Conservation (phyloP, 352 stramenopile genomes). For the Chrysophaeum taylorii region DNA sequence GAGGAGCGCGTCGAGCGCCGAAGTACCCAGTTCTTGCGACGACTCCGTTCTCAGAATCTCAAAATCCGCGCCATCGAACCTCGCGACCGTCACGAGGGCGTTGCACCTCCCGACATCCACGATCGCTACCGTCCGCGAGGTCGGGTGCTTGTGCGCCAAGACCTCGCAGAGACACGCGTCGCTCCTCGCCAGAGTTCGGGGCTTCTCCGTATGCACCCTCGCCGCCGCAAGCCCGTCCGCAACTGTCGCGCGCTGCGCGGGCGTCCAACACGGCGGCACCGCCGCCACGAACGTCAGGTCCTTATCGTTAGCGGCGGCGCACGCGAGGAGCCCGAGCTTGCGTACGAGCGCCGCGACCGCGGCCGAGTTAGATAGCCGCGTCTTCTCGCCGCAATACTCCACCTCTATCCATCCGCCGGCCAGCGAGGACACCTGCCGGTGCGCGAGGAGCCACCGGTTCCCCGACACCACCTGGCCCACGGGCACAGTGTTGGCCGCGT, state of each 20-base stretch:
- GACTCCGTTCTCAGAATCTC: too few relatives aligned
- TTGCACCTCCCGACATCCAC: conserved; percentile 70
- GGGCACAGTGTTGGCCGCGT: conserved; percentile 60
- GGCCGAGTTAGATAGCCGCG: background rate
- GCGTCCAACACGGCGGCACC: background rate
- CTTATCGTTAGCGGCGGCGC: background rate
- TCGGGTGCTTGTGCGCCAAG: conserved; percentile 63
- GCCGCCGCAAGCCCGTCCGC: background rate
- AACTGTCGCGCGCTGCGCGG: background rate
- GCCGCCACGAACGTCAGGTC: background rate
- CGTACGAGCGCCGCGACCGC: background rate
- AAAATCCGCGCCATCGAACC: conserved; percentile 30
- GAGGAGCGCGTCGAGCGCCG: conserved; percentile 55
- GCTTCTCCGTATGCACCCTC: too few relatives aligned
- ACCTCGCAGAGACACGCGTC: conserved; percentile 15
- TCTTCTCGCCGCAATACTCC: conserved; percentile 9
- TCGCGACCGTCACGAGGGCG: conserved; percentile 57
- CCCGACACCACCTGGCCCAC: background rate
- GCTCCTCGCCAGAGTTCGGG: conserved; percentile 4
- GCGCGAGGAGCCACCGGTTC: background rate
- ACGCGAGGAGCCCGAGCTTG: background rate
- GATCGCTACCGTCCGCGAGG: conserved; percentile 54
- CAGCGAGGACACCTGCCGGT: background rate
- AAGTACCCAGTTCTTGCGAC: conserved; percentile 50
- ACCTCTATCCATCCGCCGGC: background rate